Percentiles rank a stretch among this genome's conserved stretches.
Conservation (phyloP, 2,329 filamentous ascomycete genomes). For the Venturia oleaginea region DNA sequence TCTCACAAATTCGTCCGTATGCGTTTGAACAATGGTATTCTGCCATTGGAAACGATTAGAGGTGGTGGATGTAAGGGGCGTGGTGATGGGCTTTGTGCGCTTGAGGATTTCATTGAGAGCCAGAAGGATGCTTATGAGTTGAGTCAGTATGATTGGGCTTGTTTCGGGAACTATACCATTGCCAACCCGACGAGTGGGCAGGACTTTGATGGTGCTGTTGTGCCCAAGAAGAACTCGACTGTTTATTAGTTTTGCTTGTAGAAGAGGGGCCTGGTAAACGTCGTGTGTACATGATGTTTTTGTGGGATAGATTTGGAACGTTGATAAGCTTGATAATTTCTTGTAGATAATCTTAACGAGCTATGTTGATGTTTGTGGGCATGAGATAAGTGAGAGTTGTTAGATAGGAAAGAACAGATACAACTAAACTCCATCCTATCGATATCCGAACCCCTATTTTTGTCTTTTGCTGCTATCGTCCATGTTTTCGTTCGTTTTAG, state of each 20-base stretch:
- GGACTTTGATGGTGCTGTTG: conserved; percentile 37
- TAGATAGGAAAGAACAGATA: background rate
- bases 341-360: background rate
- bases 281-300: background rate
- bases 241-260: background rate
- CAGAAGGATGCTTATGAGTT: conserved; percentile 31
- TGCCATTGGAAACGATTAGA: conserved; percentile 39
- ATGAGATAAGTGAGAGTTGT: background rate
- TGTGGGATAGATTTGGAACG: background rate
- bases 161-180: conserved; percentile 41
- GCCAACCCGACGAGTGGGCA: conserved; percentile 27
- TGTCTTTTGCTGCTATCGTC: background rate
- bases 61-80: conserved; percentile 36
- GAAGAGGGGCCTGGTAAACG: no score
- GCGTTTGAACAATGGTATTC: conserved; percentile 41
- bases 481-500: background rate
- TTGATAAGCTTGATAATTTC: background rate
- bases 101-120: conserved; percentile 34
- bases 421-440: background rate
- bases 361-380: background rate
- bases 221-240: background rate
- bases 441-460: background rate
- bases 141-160: conserved; percentile 40
- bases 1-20: conserved; percentile 40
- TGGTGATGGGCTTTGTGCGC: conserved; percentile 37